phyloP scores from a whole-genome alignment of 1,139 yeast species.

The Zygotorulaspora mrakii region DNA sequence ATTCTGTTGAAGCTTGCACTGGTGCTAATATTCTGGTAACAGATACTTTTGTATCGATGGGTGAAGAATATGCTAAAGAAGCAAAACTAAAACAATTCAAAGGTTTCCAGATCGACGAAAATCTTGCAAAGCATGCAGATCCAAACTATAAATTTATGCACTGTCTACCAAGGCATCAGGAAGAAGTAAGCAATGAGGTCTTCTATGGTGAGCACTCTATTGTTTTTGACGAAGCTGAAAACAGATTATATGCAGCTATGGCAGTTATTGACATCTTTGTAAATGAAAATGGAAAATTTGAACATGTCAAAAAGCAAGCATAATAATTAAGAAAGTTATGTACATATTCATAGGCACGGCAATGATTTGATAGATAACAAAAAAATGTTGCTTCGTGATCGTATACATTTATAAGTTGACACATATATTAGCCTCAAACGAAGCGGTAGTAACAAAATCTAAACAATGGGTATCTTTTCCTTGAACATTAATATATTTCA shows the following conservation, averaged over 20 bases:
- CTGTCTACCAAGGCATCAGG: conserved; percentile 91
- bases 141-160: conserved; percentile 89
- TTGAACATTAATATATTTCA: conserved; percentile 3
- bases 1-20: conserved; percentile 67
- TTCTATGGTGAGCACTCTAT: conserved; percentile 80
- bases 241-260: conserved; percentile 92
- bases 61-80: conserved; percentile 78
- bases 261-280: conserved; percentile 90
- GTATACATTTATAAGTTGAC: conserved; percentile 24
- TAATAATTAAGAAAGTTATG: neutral
- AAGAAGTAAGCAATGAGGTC: conserved; percentile 90
- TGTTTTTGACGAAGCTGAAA: conserved; percentile 94
- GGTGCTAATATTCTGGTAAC: conserved; percentile 83
- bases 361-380: neutral
- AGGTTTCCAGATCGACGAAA: conserved; percentile 78
- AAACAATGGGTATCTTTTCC: conserved; percentile 21
- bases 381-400: too few species aligned
- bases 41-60: conserved; percentile 99
- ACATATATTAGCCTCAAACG: conserved; percentile 23
- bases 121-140: conserved; percentile 58
- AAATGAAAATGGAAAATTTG: conserved; percentile 65
- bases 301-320: conserved; percentile 13
- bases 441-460: conserved; percentile 20
- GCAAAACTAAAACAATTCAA: conserved; percentile 72
- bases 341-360: neutral